Conservation (phyloP, 345 rosid species). For the Populus davidiana region DNA sequence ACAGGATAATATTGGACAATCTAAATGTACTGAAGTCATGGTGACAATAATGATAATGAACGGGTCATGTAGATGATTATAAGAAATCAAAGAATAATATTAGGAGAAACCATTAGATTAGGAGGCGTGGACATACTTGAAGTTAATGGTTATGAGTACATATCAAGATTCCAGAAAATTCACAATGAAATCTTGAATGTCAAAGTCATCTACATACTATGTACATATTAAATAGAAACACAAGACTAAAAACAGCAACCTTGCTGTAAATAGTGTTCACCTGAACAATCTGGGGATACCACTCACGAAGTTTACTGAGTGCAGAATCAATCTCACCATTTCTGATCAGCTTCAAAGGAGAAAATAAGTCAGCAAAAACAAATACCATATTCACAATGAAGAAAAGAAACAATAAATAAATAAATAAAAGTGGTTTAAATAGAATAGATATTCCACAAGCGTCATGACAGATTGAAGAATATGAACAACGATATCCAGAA, state of each 20-base stretch:
- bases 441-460: neutral
- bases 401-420: neutral
- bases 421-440: too few relatives aligned
- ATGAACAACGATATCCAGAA: neutral
- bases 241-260: neutral
- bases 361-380: neutral
- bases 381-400: neutral
- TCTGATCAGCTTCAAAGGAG: slow-evolving; percentile 62
- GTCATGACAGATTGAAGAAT: neutral
- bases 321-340: slow-evolving; percentile 79
- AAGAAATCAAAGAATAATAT: too few relatives aligned
- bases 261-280: slow-evolving; percentile 25
- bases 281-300: slow-evolving; percentile 86
- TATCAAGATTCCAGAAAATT: neutral
- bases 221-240: neutral
- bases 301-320: slow-evolving; percentile 54
- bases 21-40: too few relatives aligned
- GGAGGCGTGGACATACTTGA: neutral
- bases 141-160: neutral
- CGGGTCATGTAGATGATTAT: too few relatives aligned
- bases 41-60: too few relatives aligned
- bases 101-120: too few relatives aligned
- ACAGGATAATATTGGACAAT: too few relatives aligned
- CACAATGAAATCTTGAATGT: too few relatives aligned
- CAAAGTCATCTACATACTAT: neutral